Conservation (phyloP, 352 stramenopile species). For the Globisporangium carolinianum region DNA sequence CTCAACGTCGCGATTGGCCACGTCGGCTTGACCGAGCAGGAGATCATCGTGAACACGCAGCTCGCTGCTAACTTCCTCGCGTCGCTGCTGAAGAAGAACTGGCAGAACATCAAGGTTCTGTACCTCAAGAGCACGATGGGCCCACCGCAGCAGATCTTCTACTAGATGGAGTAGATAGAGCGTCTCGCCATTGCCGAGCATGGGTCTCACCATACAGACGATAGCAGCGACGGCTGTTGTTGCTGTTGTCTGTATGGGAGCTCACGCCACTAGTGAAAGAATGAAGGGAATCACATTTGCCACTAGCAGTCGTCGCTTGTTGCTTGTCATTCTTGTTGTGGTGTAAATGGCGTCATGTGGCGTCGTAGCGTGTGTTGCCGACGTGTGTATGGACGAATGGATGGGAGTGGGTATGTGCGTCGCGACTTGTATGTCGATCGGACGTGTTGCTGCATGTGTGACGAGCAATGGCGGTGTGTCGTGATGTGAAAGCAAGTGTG, state of each 20-base stretch:
- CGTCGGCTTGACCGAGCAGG: slow-evolving; percentile 90
- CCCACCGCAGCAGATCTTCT: slow-evolving; percentile 98
- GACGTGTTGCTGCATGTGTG: too few relatives aligned
- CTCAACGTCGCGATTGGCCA: slow-evolving; percentile 98
- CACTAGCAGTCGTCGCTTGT: slow-evolving; percentile 3
- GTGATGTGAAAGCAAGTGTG: too few relatives aligned
- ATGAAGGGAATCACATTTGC: slow-evolving; percentile 33
- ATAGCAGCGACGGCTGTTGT: not conserved
- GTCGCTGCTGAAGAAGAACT: slow-evolving; percentile 99
- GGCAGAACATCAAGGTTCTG: slow-evolving; percentile 99
- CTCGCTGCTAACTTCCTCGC: slow-evolving; percentile 98
- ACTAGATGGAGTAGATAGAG: slow-evolving; percentile 68
- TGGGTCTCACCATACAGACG: slow-evolving; percentile 27
- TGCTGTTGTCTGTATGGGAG: slow-evolving; percentile 20
- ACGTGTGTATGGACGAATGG: too few relatives aligned
- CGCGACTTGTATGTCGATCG: not conserved
- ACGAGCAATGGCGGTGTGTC: too few relatives aligned
- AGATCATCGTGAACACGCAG: slow-evolving; percentile 98
- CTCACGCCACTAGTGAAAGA: slow-evolving; percentile 33
- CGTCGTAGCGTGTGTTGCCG: too few relatives aligned
- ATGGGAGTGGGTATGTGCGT: not conserved
- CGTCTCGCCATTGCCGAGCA: slow-evolving; percentile 7
- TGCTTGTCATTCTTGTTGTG: too few relatives aligned
- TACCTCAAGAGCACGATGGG: slow-evolving; percentile 99
- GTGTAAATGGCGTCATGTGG: not conserved